These are phyloP conservation scores for Brassica nigra DNA, from an alignment of 345 rosid species.

Conservation along the genomic window DNA sequence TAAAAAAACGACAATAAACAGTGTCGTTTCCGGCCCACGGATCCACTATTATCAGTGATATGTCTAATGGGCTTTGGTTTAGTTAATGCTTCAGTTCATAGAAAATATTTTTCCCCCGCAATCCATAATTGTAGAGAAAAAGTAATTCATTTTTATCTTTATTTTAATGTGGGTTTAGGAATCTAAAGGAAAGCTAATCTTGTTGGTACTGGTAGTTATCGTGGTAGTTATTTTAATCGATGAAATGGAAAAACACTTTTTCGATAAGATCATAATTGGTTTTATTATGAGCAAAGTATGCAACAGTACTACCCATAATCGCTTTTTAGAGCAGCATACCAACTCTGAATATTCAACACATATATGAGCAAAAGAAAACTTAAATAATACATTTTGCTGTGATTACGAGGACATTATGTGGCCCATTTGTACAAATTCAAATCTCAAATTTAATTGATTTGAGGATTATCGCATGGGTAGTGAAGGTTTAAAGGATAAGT, in stretches of 20 bases:
- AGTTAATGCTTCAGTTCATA: not conserved
- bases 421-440: constrained; percentile 37
- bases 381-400: not conserved
- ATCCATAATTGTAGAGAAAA: not conserved
- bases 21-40: constrained; percentile 27
- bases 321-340: constrained; percentile 38
- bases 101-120: not conserved
- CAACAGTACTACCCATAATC: constrained; percentile 2
- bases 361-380: not conserved
- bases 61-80: constrained; percentile 19
- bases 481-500: not conserved
- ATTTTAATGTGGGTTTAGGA: not conserved
- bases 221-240: constrained; percentile 36
- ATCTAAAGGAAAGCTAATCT: constrained; percentile 17
- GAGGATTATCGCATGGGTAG: not conserved
- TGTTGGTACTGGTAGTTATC: constrained; percentile 43
- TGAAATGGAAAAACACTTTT: constrained; percentile 26
- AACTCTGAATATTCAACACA: constrained; percentile 25
- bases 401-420: constrained; percentile 32
- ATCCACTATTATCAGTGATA: not conserved
- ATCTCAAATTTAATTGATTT: constrained; percentile 17
- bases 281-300: constrained; percentile 1
- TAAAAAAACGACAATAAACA: constrained; percentile 9
- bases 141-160: not conserved
- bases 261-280: constrained; percentile 20